Conservation (phyloP, 306 rosid genomes). For the Vigna radiata region DNA sequence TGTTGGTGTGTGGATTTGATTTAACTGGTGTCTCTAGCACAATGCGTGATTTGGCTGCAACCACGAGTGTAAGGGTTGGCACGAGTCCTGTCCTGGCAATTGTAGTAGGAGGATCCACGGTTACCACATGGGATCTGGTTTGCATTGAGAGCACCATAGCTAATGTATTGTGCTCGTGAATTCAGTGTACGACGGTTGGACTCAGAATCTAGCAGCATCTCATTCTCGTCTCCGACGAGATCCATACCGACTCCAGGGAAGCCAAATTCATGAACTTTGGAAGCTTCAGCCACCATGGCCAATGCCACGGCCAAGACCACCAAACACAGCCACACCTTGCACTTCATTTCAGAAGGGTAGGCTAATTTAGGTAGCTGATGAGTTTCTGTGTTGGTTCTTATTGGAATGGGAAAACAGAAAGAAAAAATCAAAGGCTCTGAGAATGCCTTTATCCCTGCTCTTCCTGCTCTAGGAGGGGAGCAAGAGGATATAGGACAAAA, state of each 20-base stretch:
- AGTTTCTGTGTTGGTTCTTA: background rate
- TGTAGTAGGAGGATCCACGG: conserved; percentile 57
- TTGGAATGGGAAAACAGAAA: background rate
- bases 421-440: background rate
- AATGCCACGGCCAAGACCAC: conserved; percentile 45
- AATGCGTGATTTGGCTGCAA: conserved; percentile 53
- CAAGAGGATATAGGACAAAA: conserved; percentile 14
- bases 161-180: conserved; percentile 4
- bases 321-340: conserved; percentile 40
- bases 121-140: conserved; percentile 50
- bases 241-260: background rate
- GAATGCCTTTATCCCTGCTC: conserved; percentile 37
- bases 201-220: conserved; percentile 54
- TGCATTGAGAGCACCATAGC: conserved; percentile 48
- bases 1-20: background rate
- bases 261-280: conserved; percentile 12
- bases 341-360: conserved; percentile 43
- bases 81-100: conserved; percentile 40
- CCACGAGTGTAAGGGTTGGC: conserved; percentile 61
- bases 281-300: conserved; percentile 47
- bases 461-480: conserved; percentile 38
- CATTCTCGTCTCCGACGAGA: conserved; percentile 50
- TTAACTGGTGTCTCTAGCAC: conserved; percentile 48
- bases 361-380: background rate
- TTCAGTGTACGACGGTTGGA: conserved; percentile 35